These are phyloP conservation scores for Stylosanthes scabra DNA, from an alignment of 331 rosid species.

Conservation along the genomic window DNA sequence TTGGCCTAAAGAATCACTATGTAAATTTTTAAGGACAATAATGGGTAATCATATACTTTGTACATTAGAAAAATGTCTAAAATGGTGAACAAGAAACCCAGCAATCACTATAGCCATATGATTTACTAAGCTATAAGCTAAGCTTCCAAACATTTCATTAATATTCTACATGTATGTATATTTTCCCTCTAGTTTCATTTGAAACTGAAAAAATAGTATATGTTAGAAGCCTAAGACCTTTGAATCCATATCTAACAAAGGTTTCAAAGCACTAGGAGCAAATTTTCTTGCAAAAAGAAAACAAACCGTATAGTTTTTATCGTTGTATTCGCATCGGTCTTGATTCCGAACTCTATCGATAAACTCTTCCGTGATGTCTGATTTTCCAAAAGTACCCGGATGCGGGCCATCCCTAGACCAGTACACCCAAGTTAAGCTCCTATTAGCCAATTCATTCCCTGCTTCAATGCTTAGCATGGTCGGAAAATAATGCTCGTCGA, in stretches of 20 bases:
- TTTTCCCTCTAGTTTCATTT: slow-evolving; percentile 22
- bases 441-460: slow-evolving; percentile 62
- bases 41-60: slow-evolving; percentile 34
- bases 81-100: not conserved
- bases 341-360: slow-evolving; percentile 47
- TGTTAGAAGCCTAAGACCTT: slow-evolving; percentile 68
- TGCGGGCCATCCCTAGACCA: slow-evolving; percentile 99
- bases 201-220: not conserved
- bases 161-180: not conserved
- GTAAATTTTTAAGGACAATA: not conserved
- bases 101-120: slow-evolving; percentile 7
- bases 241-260: slow-evolving; percentile 60
- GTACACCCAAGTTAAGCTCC: slow-evolving; percentile 96
- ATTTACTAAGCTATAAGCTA: not conserved
- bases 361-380: slow-evolving; percentile 65
- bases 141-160: slow-evolving; percentile 10
- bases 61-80: slow-evolving; percentile 45
- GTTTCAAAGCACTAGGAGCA: slow-evolving; percentile 90
- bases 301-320: slow-evolving; percentile 58
- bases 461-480: slow-evolving; percentile 84
- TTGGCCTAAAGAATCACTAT: slow-evolving; percentile 14
- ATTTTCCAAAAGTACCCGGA: slow-evolving; percentile 84
- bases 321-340: slow-evolving; percentile 65
- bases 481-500: slow-evolving; percentile 96
- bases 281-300: slow-evolving; percentile 87